Percentiles rank a stretch among this genome's conserved stretches.
These are phyloP conservation scores for Podaxis sp. DNA, from an alignment of 768 basidiomycete genomes.

Conservation along the genomic window DNA sequence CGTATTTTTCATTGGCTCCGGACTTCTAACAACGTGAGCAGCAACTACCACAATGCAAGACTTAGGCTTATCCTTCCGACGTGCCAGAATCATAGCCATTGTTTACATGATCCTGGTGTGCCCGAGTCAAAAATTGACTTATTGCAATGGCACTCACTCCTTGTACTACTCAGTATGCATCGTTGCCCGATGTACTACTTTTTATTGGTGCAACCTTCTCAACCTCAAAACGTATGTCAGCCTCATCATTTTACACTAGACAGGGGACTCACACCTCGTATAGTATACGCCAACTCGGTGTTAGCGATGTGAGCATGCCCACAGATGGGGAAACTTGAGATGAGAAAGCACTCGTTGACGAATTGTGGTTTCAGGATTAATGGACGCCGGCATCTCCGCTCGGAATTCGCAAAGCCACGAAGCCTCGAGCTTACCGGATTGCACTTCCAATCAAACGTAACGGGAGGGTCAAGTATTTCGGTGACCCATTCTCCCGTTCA, in stretches of 20 bases:
- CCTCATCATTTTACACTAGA: neutral
- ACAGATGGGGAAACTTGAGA: neutral
- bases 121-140: neutral
- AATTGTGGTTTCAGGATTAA: neutral
- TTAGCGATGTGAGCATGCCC: constrained; percentile 6
- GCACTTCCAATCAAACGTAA: neutral
- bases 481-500: neutral
- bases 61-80: neutral
- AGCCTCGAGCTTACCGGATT: neutral
- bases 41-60: neutral
- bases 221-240: constrained; percentile 3
- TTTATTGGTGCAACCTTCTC: constrained; percentile 11
- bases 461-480: neutral
- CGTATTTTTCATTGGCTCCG: constrained; percentile 10
- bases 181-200: constrained; percentile 1
- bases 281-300: constrained; percentile 10
- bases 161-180: neutral
- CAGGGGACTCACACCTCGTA: neutral
- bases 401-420: neutral
- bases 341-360: neutral
- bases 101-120: constrained; percentile 7
- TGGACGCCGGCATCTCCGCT: constrained; percentile 8
- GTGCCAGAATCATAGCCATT: neutral
- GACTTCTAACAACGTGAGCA: constrained; percentile 6
- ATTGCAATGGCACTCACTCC: neutral